phyloP scores from a whole-genome alignment of 768 basidiomycete species.

The Collybia sordida region DNA sequence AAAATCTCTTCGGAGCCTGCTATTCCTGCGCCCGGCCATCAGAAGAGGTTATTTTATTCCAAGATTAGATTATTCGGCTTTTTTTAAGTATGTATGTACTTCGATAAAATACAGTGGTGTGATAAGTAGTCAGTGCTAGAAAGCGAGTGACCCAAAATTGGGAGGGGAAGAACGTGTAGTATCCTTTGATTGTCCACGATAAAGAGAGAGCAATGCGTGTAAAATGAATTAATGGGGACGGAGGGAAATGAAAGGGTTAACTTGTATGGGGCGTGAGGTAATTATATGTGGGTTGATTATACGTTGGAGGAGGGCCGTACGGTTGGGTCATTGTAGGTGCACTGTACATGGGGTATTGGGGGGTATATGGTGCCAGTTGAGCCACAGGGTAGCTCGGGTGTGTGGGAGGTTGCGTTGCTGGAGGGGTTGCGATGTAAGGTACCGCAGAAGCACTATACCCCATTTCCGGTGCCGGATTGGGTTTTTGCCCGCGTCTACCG shows the following conservation, averaged over 20 bases:
- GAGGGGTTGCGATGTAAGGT: background rate
- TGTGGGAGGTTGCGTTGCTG: background rate
- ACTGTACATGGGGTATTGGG: background rate
- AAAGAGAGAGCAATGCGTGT: background rate
- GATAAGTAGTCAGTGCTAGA: background rate
- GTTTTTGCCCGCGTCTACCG: background rate
- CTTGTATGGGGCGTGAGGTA: background rate
- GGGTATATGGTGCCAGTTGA: background rate
- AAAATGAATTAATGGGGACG: too few relatives aligned
- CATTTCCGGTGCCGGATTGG: background rate
- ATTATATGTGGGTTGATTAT: slow-evolving; percentile 1
- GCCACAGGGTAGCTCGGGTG: background rate
- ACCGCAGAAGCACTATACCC: too few relatives aligned
- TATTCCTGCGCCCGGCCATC: too few relatives aligned
- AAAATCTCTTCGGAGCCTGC: too few relatives aligned
- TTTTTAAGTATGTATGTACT: too few relatives aligned
- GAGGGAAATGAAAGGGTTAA: background rate
- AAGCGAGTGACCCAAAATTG: background rate
- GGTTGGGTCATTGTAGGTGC: too few relatives aligned
- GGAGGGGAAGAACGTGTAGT: too few relatives aligned
- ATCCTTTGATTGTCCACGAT: too few relatives aligned
- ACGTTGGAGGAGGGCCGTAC: background rate
- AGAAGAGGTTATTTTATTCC: too few relatives aligned
- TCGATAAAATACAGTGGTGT: too few relatives aligned
- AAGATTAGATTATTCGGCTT: too few relatives aligned